These are phyloP conservation scores for Saccharomyces pastorianus DNA, from an alignment of 1,139 yeast species.

Conservation along the genomic window DNA sequence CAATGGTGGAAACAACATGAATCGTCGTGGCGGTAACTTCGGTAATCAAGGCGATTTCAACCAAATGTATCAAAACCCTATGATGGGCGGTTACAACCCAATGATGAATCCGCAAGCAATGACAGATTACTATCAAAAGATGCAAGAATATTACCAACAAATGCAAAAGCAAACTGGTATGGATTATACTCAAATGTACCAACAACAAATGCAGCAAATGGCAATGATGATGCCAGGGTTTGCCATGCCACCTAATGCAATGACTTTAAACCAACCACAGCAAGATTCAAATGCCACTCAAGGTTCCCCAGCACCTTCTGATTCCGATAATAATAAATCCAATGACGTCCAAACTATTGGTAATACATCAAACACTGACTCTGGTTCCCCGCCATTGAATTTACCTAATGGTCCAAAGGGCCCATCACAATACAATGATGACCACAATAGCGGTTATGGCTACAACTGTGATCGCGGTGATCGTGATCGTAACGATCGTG, in stretches of 20 bases:
- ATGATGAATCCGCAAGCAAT: constrained; percentile 68
- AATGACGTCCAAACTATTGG: not conserved
- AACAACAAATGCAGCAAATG: constrained; percentile 42
- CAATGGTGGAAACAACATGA: constrained; percentile 18
- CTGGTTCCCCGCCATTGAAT: not conserved
- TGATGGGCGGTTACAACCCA: constrained; percentile 55
- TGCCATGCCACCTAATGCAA: constrained; percentile 37
- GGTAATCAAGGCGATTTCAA: constrained; percentile 13
- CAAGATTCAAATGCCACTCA: not conserved
- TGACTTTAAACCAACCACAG: constrained; percentile 1
- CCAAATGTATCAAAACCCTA: constrained; percentile 30
- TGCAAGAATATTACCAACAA: constrained; percentile 70
- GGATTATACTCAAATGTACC: constrained; percentile 33
- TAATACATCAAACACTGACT: not conserved
- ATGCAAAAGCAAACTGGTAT: constrained; percentile 44
- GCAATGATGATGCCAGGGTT: constrained; percentile 49
- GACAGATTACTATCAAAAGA: constrained; percentile 80
- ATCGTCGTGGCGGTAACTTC: constrained; percentile 4
- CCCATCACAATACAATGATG: not conserved
- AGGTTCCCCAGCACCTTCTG: not conserved
- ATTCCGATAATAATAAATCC: not conserved
- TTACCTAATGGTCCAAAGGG: not conserved
- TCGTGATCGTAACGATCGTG: not conserved
- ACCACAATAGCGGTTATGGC: not conserved
- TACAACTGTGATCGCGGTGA: not conserved